These are phyloP conservation scores for Entomophthora muscae DNA, from an alignment of 371 early-diverging fungal genomes.

Conservation along the genomic window DNA sequence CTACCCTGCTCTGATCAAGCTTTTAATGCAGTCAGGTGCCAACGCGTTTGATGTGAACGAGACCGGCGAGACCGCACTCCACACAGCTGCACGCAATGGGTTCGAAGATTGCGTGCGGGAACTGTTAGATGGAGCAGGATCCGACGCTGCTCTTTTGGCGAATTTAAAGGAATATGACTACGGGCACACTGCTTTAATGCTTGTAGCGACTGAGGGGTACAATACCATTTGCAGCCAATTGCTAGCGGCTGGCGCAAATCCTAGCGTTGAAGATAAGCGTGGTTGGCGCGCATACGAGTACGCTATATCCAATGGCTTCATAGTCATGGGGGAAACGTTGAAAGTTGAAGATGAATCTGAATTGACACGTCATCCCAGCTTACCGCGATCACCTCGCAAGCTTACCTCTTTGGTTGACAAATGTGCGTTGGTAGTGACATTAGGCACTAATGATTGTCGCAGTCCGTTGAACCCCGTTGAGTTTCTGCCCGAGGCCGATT, in stretches of 20 bases:
- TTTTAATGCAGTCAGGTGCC: constrained; percentile 32
- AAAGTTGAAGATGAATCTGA: constrained; percentile 1
- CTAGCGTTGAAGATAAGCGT: constrained; percentile 6
- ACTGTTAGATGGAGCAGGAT: constrained; percentile 17
- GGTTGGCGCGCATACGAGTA: constrained; percentile 17
- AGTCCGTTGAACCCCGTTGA: constrained; percentile 19
- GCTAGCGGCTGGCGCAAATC: not conserved
- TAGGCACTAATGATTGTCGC: constrained; percentile 47
- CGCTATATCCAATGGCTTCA: constrained; percentile 28
- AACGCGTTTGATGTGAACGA: constrained; percentile 32
- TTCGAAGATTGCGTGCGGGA: constrained; percentile 29
- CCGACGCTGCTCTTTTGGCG: not conserved
- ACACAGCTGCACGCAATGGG: constrained; percentile 32
- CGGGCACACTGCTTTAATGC: not conserved
- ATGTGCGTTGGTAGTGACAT: constrained; percentile 38
- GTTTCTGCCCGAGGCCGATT: constrained; percentile 15
- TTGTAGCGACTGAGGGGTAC: constrained; percentile 11
- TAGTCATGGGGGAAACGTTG: not conserved
- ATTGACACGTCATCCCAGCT: constrained; percentile 9
- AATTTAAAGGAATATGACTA: not conserved
- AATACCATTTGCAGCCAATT: not conserved
- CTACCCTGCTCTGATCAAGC: constrained; percentile 14
- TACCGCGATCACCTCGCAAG: constrained; percentile 9
- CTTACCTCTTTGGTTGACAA: constrained; percentile 41
- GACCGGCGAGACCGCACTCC: constrained; percentile 42